phyloP scores from a whole-genome alignment of 164 flowering plant genomes.

The Macadamia integrifolia region DNA sequence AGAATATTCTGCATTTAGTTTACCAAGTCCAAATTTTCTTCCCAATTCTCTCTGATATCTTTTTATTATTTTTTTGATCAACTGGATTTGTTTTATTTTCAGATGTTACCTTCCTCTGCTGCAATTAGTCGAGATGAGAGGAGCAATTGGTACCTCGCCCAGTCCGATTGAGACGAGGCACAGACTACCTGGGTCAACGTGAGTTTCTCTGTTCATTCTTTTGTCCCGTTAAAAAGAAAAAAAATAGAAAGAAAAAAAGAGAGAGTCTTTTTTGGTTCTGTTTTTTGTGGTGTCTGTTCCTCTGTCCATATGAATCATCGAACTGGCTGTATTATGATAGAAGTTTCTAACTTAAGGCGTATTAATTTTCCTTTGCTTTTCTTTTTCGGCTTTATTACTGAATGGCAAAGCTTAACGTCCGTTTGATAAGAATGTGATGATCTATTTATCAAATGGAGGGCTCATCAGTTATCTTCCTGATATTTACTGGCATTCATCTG shows the following conservation, averaged over 20 bases:
- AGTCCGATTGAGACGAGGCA: constrained; percentile 36
- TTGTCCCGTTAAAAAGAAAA: not conserved
- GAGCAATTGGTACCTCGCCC: constrained; percentile 27
- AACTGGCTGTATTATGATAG: not conserved
- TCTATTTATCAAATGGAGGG: not conserved
- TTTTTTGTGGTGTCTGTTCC: not conserved
- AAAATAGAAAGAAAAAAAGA: no score
- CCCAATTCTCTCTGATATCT: no score
- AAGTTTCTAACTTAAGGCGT: not conserved
- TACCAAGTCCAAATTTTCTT: no score
- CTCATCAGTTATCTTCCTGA: not conserved
- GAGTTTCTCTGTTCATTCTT: constrained; percentile 15
- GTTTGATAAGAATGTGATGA: not conserved
- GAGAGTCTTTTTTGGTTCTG: not conserved
- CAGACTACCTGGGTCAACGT: constrained; percentile 42
- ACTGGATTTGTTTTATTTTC: not conserved
- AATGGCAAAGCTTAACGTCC: not conserved
- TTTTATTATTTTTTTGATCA: not conserved
- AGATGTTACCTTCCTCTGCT: constrained; percentile 17
- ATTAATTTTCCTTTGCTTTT: not conserved
- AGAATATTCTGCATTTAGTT: not conserved
- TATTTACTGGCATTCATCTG: not conserved
- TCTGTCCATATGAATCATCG: not conserved
- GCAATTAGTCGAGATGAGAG: constrained; percentile 25
- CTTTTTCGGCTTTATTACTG: not conserved